Evolutionary conservation across 1,284 basidiomycete species (phyloP).

Genomic region (Puccinia hordei): DNA sequence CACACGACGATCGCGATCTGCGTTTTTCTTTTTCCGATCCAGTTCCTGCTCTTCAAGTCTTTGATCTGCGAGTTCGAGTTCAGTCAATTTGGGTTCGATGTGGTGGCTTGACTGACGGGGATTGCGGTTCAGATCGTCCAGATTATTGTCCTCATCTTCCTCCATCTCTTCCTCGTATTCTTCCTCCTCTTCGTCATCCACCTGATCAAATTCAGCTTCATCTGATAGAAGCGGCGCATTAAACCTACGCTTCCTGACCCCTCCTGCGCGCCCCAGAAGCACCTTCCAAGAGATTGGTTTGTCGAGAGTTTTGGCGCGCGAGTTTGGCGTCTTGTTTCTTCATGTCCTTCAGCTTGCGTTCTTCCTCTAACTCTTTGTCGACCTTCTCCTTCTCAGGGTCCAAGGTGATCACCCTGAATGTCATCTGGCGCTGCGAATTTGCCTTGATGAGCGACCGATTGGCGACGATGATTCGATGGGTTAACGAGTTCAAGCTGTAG

Average conservation of each 20-base stretch:
- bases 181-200: constrained; percentile 52
- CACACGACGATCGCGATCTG: not conserved
- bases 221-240: constrained; percentile 29
- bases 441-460: constrained; percentile 68
- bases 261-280: not conserved
- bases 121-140: constrained; percentile 55
- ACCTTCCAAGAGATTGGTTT: constrained; percentile 12
- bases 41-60: constrained; percentile 24
- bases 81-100: constrained; percentile 7
- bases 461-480: constrained; percentile 81
- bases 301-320: not conserved
- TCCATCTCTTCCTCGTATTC: constrained; percentile 53
- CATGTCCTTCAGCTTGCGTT: constrained; percentile 54
- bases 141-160: constrained; percentile 30
- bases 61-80: too few species aligned
- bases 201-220: constrained; percentile 52
- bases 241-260: constrained; percentile 20
- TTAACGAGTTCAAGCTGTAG: constrained; percentile 83
- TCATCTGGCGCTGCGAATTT: constrained; percentile 67
- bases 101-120: constrained; percentile 26
- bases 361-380: constrained; percentile 55
- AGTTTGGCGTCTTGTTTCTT: constrained; percentile 34
- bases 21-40: not conserved
- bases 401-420: constrained; percentile 73
- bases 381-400: constrained; percentile 49